Evolutionary conservation across 768 basidiomycete genomes (phyloP).

Genomic region (Asterophora lycoperdoides): DNA sequence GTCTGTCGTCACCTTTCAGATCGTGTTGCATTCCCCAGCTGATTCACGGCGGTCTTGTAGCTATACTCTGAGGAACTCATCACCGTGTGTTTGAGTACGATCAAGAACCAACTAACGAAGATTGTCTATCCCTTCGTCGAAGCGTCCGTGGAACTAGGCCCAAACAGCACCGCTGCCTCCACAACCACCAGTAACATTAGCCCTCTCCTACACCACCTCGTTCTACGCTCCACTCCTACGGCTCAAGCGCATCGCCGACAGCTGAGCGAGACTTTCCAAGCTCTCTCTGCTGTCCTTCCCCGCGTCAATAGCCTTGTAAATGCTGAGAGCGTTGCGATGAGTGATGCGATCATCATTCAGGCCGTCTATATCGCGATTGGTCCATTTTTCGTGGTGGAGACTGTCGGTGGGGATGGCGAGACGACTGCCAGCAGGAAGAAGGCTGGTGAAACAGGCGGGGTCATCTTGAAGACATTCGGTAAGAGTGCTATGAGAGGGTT

Average conservation of each 20-base stretch:
- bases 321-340: constrained; percentile 72
- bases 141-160: constrained; percentile 40
- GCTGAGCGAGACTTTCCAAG: constrained; percentile 69
- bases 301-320: constrained; percentile 71
- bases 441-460: constrained; percentile 54
- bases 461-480: constrained; percentile 65
- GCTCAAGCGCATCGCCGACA: constrained; percentile 39
- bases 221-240: constrained; percentile 35
- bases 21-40: background rate
- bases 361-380: constrained; percentile 91
- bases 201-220: constrained; percentile 49
- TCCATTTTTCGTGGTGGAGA: constrained; percentile 88
- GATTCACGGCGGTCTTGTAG: constrained; percentile 32
- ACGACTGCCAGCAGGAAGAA: constrained; percentile 32
- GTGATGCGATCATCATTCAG: constrained; percentile 88
- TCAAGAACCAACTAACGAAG: constrained; percentile 78
- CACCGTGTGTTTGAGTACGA: constrained; percentile 63
- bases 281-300: constrained; percentile 66
- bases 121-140: constrained; percentile 87
- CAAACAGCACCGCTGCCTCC: constrained; percentile 21
- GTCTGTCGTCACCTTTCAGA: constrained; percentile 30
- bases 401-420: constrained; percentile 49
- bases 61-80: constrained; percentile 95
- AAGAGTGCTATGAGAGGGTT: constrained; percentile 78
- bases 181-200: constrained; percentile 31